Evolutionary conservation across 2,329 filamentous ascomycete genomes (phyloP).

Genomic region (Eurotiales sp.): DNA sequence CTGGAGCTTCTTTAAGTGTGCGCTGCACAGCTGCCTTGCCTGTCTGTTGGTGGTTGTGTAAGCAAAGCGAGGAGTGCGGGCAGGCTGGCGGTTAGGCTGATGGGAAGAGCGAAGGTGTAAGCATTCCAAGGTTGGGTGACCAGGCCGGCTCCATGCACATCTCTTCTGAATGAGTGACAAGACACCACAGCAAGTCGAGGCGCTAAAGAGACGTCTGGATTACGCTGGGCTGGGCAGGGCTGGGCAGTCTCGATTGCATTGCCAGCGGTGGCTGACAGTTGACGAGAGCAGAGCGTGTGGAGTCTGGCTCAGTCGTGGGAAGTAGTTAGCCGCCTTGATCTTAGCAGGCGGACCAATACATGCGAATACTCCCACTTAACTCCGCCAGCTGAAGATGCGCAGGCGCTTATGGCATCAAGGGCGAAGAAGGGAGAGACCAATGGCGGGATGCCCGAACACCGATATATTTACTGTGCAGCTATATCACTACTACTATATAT

Average conservation of each 20-base stretch:
- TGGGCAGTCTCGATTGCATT: background rate
- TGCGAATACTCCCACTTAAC: background rate
- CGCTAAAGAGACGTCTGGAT: background rate
- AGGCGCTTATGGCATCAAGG: too few species aligned
- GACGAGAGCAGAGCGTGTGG: constrained; percentile 8
- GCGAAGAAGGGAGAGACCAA: too few species aligned
- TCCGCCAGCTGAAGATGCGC: constrained; percentile 3
- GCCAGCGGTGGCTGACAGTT: constrained; percentile 2
- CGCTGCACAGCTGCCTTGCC: background rate
- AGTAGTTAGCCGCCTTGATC: constrained; percentile 8
- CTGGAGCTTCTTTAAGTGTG: background rate
- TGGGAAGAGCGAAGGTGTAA: background rate
- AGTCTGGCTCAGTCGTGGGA: too few species aligned
- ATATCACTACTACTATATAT: too few species aligned
- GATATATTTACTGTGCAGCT: too few species aligned
- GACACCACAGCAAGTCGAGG: background rate
- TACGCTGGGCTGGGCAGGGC: background rate
- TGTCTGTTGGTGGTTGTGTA: background rate
- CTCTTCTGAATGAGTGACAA: background rate
- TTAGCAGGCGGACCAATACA: background rate
- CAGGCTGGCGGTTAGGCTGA: background rate
- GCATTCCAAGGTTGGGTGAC: background rate
- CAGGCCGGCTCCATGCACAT: background rate
- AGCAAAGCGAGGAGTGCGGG: background rate
- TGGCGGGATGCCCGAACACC: too few species aligned